phyloP scores from a whole-genome alignment of 1,284 basidiomycete genomes.

The Ceratobasidium sp. region DNA sequence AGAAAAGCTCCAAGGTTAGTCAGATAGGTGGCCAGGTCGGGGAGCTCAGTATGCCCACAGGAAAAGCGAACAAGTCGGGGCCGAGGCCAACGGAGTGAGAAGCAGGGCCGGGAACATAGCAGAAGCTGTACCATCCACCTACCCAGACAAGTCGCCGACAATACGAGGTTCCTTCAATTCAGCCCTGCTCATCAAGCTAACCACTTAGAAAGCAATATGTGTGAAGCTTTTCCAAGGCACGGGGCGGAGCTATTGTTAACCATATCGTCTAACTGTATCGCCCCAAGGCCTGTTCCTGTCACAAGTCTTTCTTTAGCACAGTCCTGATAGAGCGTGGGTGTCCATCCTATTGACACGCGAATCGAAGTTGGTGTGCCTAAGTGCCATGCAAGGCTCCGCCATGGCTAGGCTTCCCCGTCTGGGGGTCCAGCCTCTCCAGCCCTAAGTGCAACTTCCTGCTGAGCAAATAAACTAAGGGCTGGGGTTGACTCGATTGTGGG shows the following conservation, averaged over 20 bases:
- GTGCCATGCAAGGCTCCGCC: background rate
- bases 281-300: background rate
- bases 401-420: background rate
- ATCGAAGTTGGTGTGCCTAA: background rate
- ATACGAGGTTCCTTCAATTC: background rate
- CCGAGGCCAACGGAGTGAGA: background rate
- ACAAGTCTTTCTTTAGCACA: background rate
- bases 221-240: background rate
- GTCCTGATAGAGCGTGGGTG: background rate
- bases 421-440: background rate
- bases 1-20: conserved; percentile 4
- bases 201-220: background rate
- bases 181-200: background rate
- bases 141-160: conserved; percentile 1
- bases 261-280: background rate
- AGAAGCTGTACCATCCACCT: background rate
- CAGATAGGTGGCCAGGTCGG: background rate
- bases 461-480: background rate
- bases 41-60: background rate
- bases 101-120: background rate
- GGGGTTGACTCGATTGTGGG: background rate
- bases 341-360: background rate
- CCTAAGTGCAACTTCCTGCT: background rate
- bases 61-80: background rate
- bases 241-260: background rate